phyloP scores from a whole-genome alignment of 2,329 filamentous ascomycete species.

The Aspergillus persii region DNA sequence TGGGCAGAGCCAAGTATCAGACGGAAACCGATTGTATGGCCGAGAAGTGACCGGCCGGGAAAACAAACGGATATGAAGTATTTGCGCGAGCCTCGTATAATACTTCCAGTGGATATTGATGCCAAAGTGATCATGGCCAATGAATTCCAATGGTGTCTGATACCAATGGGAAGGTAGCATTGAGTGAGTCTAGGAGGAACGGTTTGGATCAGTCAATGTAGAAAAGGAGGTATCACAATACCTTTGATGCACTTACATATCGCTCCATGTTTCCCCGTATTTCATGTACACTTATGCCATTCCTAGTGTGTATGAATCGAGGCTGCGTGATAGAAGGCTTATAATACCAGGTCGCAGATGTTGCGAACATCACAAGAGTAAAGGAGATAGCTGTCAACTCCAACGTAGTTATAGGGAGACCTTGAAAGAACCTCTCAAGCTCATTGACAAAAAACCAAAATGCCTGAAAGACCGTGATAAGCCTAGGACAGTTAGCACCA shows the following conservation, averaged over 20 bases:
- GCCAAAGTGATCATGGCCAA: neutral
- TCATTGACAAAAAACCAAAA: no score
- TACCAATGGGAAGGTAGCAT: neutral
- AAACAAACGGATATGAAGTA: neutral
- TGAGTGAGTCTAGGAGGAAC: neutral
- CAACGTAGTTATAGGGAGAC: neutral
- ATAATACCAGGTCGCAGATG: slow-evolving; percentile 1
- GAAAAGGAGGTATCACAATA: no score
- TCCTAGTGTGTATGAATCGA: neutral
- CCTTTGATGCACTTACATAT: no score
- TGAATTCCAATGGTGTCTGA: neutral
- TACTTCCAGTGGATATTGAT: slow-evolving; percentile 3
- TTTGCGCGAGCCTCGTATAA: slow-evolving; percentile 1
- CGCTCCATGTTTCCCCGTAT: no score
- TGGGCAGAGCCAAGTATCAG: no score
- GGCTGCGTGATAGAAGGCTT: slow-evolving; percentile 3
- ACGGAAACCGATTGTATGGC: slow-evolving; percentile 2
- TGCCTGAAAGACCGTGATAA: no score
- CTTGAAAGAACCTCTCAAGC: no score
- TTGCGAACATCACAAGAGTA: slow-evolving; percentile 2
- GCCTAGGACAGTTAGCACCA: neutral
- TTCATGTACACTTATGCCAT: no score
- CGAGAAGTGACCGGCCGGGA: slow-evolving; percentile 1
- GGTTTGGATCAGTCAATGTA: no score
- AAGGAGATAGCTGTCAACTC: slow-evolving; percentile 3